Conservation (phyloP, 176 grass and related monocot genomes). For the Lolium rigidum region DNA sequence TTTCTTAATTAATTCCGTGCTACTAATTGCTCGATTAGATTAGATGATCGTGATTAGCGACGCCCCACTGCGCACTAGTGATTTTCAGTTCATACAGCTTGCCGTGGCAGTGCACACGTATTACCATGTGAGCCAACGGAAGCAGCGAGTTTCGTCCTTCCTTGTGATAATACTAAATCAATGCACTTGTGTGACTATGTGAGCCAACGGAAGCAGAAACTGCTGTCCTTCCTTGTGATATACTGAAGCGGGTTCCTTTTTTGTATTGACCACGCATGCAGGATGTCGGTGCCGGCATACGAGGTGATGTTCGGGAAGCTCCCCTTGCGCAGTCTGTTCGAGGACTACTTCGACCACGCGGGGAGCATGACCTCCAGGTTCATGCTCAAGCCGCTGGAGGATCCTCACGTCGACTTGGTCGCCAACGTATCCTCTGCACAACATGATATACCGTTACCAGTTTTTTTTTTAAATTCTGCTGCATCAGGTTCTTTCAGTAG, state of each 20-base stretch:
- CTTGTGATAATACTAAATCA: background rate
- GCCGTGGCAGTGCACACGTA: background rate
- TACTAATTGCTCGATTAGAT: background rate
- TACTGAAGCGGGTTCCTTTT: background rate
- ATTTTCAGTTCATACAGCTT: background rate
- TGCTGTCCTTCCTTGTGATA: background rate
- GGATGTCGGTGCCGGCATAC: slow-evolving; percentile 87
- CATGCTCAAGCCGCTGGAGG: slow-evolving; percentile 58
- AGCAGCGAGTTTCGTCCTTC: background rate
- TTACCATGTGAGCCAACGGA: background rate
- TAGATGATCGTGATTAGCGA: slow-evolving; percentile 12
- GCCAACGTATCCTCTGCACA: slow-evolving; percentile 65
- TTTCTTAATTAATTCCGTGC: background rate
- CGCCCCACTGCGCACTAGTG: background rate
- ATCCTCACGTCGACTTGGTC: slow-evolving; percentile 2
- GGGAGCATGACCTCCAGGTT: slow-evolving; percentile 63
- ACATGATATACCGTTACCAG: background rate
- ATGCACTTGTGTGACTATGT: background rate
- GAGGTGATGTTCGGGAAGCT: slow-evolving; percentile 93
- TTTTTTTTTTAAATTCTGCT: background rate
- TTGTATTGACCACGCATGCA: slow-evolving; percentile 25
- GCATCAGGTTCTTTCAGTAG: background rate
- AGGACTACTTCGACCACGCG: slow-evolving; percentile 90
- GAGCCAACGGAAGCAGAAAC: background rate
- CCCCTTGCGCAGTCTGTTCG: slow-evolving; percentile 64